A percentile compares a stretch with the other conserved stretches of the same genome.
Evolutionary conservation across 768 basidiomycete genomes (phyloP).

Genomic region (Lactifluus pinguis): DNA sequence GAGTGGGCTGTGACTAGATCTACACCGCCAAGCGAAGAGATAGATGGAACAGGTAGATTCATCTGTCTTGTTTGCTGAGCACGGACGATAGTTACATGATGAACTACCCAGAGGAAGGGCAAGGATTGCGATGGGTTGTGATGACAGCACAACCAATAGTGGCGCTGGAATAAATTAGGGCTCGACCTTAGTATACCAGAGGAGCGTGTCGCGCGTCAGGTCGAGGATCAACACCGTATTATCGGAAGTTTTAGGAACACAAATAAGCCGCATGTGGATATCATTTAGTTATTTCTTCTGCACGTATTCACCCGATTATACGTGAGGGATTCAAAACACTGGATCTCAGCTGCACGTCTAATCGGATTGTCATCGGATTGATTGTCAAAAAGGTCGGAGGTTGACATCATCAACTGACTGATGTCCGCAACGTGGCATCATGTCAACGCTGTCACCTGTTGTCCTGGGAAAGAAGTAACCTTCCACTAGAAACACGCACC

Average conservation of each 20-base stretch:
- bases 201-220: not conserved
- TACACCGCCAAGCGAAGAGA: not conserved
- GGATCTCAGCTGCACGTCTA: no score
- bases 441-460: no score
- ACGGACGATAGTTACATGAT: not conserved
- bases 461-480: no score
- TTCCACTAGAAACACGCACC: no score
- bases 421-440: no score
- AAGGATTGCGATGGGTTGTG: not conserved
- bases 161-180: not conserved
- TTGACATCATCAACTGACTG: no score
- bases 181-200: not conserved
- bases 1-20: not conserved
- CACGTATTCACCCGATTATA: no score
- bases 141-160: not conserved
- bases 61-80: not conserved
- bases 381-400: no score
- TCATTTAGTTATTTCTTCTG: not conserved
- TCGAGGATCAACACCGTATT: not conserved
- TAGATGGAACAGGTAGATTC: not conserved
- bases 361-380: no score
- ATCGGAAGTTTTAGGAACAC: not conserved
- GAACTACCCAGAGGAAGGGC: not conserved
- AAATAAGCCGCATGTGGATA: not conserved
- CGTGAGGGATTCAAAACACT: not conserved